Base-by-base conservation (phyloP, 2,329 filamentous ascomycete genomes). In the Pestalotiopsis sp. region DNA sequence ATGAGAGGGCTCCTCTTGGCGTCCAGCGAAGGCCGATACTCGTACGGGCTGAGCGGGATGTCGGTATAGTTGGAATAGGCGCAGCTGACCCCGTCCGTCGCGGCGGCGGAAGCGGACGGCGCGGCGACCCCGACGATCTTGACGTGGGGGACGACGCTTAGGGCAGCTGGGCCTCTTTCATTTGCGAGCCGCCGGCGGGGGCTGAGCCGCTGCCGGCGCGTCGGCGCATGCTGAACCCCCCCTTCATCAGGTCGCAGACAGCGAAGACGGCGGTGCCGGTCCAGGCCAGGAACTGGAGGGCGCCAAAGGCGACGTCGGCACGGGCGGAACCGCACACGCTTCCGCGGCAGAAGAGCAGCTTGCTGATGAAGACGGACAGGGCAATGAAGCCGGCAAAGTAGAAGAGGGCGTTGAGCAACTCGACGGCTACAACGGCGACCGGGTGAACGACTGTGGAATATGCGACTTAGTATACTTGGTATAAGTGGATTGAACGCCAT, bases 301-400 rank as follows among this genome's bases (percentile, higher is more conserved):
- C 84, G 20, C 86, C 83, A 64, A 90, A 83, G 57, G 84, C 85
- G n/a, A 85, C 83, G 69, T 85, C 83, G 58, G 86, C 86, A 23
- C 85, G 85, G 56, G 86, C 87, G 13, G 85, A 83, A 27, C 81
- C 81, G 80, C 89, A 91, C 31, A 90, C 86, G 49, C 80, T 81
- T 57, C 88, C 89, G 36, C 83, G 81, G 79, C 89, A 91, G 80
- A 88, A 88, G 67, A 85, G 78, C 64, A 90, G 80, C 66, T 80
- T 80, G 75, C 83, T 80, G 71, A 91, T 83, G 79, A 89, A 90
- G 70, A 86, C 83, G 58, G 86, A 81, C 23, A 90, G 82, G 11
- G 86, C 86, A 73, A 89, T 83, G 79, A 90, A 90, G 68, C 87
- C 88, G 23, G 83, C 81, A 76, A 90, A 87, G 80, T 88, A 89